Conservation (phyloP, 352 stramenopile genomes). For the Globisporangium perplexum region DNA sequence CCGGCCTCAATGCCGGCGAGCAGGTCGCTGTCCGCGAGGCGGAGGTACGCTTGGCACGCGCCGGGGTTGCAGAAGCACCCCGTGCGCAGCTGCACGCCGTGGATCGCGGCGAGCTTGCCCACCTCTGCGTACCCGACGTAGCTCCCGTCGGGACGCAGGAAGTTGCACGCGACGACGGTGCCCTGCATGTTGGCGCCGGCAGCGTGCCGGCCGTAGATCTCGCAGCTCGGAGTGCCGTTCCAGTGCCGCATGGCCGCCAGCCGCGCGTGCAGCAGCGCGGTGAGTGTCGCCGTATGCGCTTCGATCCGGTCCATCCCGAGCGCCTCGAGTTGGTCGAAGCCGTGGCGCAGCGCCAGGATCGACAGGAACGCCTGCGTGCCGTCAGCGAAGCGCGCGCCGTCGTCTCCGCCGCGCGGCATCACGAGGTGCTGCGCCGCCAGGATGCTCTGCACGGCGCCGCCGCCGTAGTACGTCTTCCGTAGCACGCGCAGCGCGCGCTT, state of each 20-base stretch:
- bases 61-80: slow-evolving; percentile 82
- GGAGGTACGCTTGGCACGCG: slow-evolving; percentile 62
- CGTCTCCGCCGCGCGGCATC: slow-evolving; percentile 23
- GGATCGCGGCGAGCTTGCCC: slow-evolving; percentile 54
- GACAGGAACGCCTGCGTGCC: slow-evolving; percentile 65
- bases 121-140: slow-evolving; percentile 74
- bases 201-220: slow-evolving; percentile 43
- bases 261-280: slow-evolving; percentile 26
- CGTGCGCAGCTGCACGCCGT: slow-evolving; percentile 64
- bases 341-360: slow-evolving; percentile 51
- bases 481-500: slow-evolving; percentile 31
- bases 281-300: slow-evolving; percentile 42
- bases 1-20: slow-evolving; percentile 46
- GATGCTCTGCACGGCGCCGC: slow-evolving; percentile 58
- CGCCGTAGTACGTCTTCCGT: slow-evolving; percentile 55
- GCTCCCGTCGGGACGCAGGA: slow-evolving; percentile 37
- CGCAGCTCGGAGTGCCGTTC: slow-evolving; percentile 38
- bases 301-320: slow-evolving; percentile 43
- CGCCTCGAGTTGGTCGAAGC: slow-evolving; percentile 34
- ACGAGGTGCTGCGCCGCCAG: slow-evolving; percentile 37
- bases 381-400: slow-evolving; percentile 38
- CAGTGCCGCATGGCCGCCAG: slow-evolving; percentile 39
- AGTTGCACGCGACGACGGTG: slow-evolving; percentile 61
- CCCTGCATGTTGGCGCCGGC: slow-evolving; percentile 13
- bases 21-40: slow-evolving; percentile 42